Base-by-base conservation (phyloP, 371 early-diverging fungal genomes). In the Mortierella sp. region DNA sequence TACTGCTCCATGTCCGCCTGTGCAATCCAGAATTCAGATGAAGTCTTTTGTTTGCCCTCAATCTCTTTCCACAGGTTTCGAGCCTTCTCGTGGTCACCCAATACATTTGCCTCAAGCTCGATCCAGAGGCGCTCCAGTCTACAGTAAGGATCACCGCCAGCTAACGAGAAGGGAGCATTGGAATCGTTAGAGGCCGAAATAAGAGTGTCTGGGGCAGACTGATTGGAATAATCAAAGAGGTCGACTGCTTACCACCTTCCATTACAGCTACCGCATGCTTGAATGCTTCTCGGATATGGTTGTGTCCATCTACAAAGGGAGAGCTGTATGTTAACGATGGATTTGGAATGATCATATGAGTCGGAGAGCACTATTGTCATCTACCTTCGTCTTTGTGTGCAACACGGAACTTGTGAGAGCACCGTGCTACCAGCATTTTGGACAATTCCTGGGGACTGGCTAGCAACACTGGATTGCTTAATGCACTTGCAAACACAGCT, bases 61-160 rank as follows among this genome's bases (percentile, higher is more conserved):
- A 73, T 63, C 14, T 32, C 26, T 8, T 44, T 48, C 68, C 68
- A 76, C n/a, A 69, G 53, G 9, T 39, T 28, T 4, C 76, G 76
- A 4, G 70, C 65, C 19, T 67, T 60, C 1, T 58, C 60, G 4
- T 31, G 41, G 8, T 68, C 50, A 14, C 59, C 75, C 11, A 61
- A 42, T 1, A 8, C 19, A 11, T 14, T 54, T 31, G 56, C 64
- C 26, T 69, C 65, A 24, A 76, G 42, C 15, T 76, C 70, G 27
- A 76, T 69, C 76, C 76, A 76, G 17, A 56, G 31, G 11, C 58
- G 50, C 21, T 76, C 70, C 7, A 76, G 46, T 23, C 49, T 60
- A 43, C 55, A 76, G 37, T 56, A 64, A 4, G 76, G 76, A 21
- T 76, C 76, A 6, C 76, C 76, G 0, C 76, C 76, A 23, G 65